Conservation (phyloP, 2,329 filamentous ascomycete genomes). For the Penicillium corylophilum region DNA sequence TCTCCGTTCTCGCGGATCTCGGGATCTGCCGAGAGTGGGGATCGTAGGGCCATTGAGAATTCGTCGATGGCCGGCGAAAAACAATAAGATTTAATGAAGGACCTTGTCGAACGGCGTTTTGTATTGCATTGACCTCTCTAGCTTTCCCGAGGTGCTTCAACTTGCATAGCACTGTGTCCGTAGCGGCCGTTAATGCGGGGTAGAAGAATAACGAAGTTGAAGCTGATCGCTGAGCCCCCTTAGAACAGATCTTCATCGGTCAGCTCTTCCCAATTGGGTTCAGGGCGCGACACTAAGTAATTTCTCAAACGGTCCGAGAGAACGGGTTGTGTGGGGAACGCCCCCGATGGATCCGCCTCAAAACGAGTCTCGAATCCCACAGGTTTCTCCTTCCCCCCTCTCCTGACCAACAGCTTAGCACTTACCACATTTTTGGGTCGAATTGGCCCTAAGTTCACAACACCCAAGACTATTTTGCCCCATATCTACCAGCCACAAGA, state of each 20-base stretch:
- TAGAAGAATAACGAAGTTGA: neutral
- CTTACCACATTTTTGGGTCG: neutral
- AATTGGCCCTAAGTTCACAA: neutral
- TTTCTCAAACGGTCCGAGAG: slow-evolving; percentile 1
- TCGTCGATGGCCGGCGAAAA: neutral
- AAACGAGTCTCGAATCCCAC: neutral
- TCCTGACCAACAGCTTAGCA: neutral
- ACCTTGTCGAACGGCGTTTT: neutral
- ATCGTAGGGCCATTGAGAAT: neutral
- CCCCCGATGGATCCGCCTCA: neutral
- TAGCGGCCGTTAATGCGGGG: neutral
- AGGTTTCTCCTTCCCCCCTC: neutral
- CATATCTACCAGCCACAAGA: neutral
- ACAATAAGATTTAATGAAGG: neutral
- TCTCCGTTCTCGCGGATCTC: neutral
- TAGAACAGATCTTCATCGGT: neutral
- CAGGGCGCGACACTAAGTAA: neutral
- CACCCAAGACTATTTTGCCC: too few species aligned
- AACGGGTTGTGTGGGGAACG: neutral
- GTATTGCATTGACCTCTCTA: neutral
- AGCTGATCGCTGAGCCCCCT: neutral
- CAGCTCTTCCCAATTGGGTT: neutral
- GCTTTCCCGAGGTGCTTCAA: neutral
- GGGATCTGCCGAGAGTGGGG: slow-evolving; percentile 1
- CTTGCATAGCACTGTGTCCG: neutral